phyloP scores from a whole-genome alignment of 2,329 filamentous ascomycete species.

The Neurospora sp. region DNA sequence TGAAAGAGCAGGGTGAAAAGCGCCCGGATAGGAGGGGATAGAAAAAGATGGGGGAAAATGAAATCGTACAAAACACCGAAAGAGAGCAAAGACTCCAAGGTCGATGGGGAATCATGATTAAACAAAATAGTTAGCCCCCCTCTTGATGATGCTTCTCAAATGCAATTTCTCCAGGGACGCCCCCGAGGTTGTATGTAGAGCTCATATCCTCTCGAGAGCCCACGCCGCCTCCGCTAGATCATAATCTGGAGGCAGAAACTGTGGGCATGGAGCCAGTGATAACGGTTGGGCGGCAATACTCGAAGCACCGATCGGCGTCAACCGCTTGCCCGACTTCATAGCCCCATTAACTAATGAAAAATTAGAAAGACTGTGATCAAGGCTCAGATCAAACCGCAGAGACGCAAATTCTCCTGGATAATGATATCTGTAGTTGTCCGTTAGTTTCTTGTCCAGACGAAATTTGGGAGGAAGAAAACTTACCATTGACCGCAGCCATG shows the following conservation, averaged over 20 bases:
- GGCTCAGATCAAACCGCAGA: slow-evolving; percentile 89
- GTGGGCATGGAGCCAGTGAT: neutral
- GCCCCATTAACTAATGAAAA: slow-evolving; percentile 11
- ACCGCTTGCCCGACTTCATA: neutral
- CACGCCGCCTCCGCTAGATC: neutral
- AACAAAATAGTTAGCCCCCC: slow-evolving; percentile 18
- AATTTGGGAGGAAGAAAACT: slow-evolving; percentile 21
- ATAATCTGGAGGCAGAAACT: slow-evolving; percentile 2
- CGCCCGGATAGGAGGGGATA: slow-evolving; percentile 1
- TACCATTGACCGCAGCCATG: slow-evolving; percentile 98
- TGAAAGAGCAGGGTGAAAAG: slow-evolving; percentile 21
- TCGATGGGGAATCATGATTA: slow-evolving; percentile 17
- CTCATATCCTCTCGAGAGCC: neutral
- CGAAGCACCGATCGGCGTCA: neutral
- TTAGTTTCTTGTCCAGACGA: neutral
- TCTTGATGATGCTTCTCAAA: slow-evolving; percentile 5
- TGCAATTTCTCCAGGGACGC: neutral
- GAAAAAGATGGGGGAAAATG: slow-evolving; percentile 11
- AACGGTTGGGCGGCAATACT: neutral
- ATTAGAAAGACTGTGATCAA: neutral
- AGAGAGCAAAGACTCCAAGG: slow-evolving; percentile 6
- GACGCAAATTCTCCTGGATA: slow-evolving; percentile 96
- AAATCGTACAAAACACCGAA: slow-evolving; percentile 14
- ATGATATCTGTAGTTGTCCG: slow-evolving; percentile 77
- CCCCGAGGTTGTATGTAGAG: neutral